Conservation (phyloP, 2,329 filamentous ascomycete genomes). For the Cryphonectria japonica region DNA sequence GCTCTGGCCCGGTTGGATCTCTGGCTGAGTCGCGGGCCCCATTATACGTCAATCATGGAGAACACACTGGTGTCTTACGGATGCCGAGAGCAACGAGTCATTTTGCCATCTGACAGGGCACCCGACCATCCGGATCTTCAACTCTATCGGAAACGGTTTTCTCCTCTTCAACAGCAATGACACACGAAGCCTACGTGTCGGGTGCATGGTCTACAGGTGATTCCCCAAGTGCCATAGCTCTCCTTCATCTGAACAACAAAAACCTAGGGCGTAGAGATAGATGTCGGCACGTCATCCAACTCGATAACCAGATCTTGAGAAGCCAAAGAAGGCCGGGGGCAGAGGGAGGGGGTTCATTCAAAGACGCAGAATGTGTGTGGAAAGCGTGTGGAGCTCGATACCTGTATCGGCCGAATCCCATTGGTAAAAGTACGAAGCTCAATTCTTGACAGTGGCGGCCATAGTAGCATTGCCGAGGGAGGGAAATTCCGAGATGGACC, state of each 20-base stretch:
- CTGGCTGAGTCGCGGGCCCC: background rate
- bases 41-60: background rate
- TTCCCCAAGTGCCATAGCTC: background rate
- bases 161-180: background rate
- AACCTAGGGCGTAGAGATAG: background rate
- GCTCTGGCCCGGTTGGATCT: background rate
- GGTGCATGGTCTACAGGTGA: background rate
- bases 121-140: background rate
- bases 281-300: background rate
- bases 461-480: background rate
- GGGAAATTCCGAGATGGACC: background rate
- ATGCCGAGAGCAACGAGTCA: slow-evolving; percentile 1
- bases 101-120: background rate
- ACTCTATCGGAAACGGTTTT: background rate
- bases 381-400: background rate
- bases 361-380: background rate
- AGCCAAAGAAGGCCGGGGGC: background rate
- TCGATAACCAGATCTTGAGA: background rate
- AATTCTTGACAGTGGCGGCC: background rate
- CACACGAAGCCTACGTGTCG: background rate
- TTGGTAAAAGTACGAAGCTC: background rate
- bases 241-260: background rate
- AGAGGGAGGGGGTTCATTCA: too few relatives aligned
- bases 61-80: background rate
- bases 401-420: background rate